Conservation (phyloP, 345 rosid species). For the Arabidopsis thaliana region DNA sequence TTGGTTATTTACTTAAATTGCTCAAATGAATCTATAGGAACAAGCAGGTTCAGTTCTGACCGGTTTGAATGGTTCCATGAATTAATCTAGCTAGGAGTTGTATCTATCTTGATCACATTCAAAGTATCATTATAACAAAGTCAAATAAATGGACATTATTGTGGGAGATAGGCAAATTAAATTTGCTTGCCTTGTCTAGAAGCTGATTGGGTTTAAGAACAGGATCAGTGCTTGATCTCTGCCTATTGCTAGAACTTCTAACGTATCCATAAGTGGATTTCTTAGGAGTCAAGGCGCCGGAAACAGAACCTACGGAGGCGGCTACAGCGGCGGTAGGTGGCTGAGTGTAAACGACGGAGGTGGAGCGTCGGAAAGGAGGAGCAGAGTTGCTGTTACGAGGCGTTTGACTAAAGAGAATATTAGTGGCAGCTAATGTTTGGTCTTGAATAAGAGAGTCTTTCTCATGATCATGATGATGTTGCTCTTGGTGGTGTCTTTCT, state of each 20-base stretch:
- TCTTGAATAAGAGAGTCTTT: constrained; percentile 70
- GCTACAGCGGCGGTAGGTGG: constrained; percentile 30
- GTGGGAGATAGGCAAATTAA: background rate
- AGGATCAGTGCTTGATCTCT: constrained; percentile 87
- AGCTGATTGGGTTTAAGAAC: constrained; percentile 88
- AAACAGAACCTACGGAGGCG: constrained; percentile 35
- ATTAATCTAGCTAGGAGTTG: no score
- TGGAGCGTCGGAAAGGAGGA: constrained; percentile 74
- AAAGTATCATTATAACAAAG: no score
- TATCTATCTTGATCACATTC: no score
- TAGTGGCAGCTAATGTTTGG: constrained; percentile 81
- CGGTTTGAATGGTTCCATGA: background rate
- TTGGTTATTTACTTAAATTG: background rate
- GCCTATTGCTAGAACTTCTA: constrained; percentile 88
- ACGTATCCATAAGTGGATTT: constrained; percentile 51
- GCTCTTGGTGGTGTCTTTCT: constrained; percentile 47
- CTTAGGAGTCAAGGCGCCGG: constrained; percentile 61
- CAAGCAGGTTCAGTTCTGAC: background rate
- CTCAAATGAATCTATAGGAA: background rate
- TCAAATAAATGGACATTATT: background rate
- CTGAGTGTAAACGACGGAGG: constrained; percentile 64
- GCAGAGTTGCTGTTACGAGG: constrained; percentile 58
- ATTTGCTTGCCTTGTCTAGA: constrained; percentile 68
- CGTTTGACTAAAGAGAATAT: constrained; percentile 68
- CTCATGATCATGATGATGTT: constrained; percentile 38